phyloP scores from a whole-genome alignment of 2,329 filamentous ascomycete genomes.

The Paramyrothecium sp. region DNA sequence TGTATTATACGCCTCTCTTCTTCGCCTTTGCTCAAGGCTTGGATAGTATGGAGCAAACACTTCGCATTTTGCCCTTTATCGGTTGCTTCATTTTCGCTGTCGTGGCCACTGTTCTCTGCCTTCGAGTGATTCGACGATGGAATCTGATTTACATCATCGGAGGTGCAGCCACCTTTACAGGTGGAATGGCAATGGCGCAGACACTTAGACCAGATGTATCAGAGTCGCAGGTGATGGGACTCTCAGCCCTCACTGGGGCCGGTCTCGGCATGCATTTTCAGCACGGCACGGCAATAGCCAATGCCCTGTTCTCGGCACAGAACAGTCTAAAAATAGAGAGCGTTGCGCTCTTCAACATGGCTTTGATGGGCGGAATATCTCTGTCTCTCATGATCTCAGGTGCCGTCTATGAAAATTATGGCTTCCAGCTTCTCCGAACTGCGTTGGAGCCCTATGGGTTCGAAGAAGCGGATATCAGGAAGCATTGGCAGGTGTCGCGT shows the following conservation, averaged over 20 bases:
- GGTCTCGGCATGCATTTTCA: slow-evolving; percentile 29
- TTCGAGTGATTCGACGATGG: slow-evolving; percentile 37
- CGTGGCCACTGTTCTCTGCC: slow-evolving; percentile 32
- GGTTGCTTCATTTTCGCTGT: slow-evolving; percentile 32
- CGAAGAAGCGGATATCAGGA: slow-evolving; percentile 6
- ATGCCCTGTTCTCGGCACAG: slow-evolving; percentile 18
- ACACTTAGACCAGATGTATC: slow-evolving; percentile 20
- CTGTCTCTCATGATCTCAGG: slow-evolving; percentile 2
- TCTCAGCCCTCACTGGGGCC: slow-evolving; percentile 26
- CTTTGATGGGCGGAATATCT: slow-evolving; percentile 3
- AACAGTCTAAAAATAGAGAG: slow-evolving; percentile 23
- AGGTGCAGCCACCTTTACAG: slow-evolving; percentile 20
- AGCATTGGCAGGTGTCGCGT: slow-evolving; percentile 10
- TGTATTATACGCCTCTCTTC: slow-evolving; percentile 55
- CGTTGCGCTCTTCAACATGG: slow-evolving; percentile 30
- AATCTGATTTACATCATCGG: slow-evolving; percentile 27
- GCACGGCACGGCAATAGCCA: slow-evolving; percentile 25
- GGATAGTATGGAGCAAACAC: slow-evolving; percentile 35
- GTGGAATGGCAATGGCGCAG: slow-evolving; percentile 19
- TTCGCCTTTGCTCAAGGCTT: slow-evolving; percentile 50
- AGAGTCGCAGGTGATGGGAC: slow-evolving; percentile 25
- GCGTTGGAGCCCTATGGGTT: slow-evolving; percentile 7
- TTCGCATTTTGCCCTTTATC: slow-evolving; percentile 42
- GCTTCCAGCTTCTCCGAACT: slow-evolving; percentile 5
- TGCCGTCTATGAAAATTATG: slow-evolving; percentile 9